Evolutionary conservation across 306 rosid genomes (phyloP), one percentile per base, ranked within the genome.

Genomic region (Vigna nakashimae): DNA sequence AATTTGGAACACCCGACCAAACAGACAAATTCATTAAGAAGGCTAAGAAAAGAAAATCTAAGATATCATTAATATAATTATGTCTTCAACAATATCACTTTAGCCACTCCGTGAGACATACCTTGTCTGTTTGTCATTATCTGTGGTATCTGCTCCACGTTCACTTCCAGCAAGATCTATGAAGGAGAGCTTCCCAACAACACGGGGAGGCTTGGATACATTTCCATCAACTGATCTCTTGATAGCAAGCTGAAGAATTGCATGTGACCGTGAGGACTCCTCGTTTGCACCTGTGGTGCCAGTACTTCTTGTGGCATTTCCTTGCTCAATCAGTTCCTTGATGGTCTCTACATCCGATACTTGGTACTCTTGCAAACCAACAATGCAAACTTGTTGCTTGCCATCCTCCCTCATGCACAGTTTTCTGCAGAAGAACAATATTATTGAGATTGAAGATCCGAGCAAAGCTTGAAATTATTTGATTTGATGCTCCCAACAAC

Each of bases 101-200:
- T 74, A 74, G 74, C 15, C 51, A 59, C 32, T 51, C 79, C 69
- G 53, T 14, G 42, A 15, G 43, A 34, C 51, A 58, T 84, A 93
- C 98, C 98, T 89, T 48, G 98, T 93, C 82, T 87, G 98, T 79
- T 89, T 93, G 74, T 93, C 98, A 84, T 93, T 93, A 79, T 93
- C 98, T 43, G 98, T 93, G 71, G 98, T 93, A 84, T 93, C 98
- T 7, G 98, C 98, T 73, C 98, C 98, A 58, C 98, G 98, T 83
- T 93, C 98, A 84, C 98, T 93, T 84, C 98, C 98, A 56, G 98
- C 98, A 70, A 93, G 98, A 81, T 93, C 98, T 69, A 93, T 93
- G 82, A 93, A 93, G 69, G 98, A 93, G 55, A 93, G 95, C 82
- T 93, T 93, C 63, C 98, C 98, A 60, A 91, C 89, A 79, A 79